Conservation (phyloP, 495 filamentous ascomycete genomes). For the Aspergillus sclerotioniger region DNA sequence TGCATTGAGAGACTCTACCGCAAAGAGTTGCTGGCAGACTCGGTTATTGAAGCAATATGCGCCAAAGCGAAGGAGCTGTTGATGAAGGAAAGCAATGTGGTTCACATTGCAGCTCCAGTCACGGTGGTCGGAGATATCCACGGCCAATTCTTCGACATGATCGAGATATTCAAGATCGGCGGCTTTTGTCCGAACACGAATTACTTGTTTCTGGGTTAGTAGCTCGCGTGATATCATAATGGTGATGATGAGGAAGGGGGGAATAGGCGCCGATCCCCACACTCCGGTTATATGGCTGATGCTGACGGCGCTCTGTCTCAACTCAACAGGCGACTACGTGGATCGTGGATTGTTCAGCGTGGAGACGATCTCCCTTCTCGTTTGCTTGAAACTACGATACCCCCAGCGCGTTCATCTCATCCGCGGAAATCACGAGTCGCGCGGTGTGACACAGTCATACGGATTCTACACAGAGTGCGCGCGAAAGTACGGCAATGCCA, state of each 20-base stretch:
- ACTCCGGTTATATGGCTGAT: neutral
- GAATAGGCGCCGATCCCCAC: neutral
- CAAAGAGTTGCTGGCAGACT: conserved; percentile 94
- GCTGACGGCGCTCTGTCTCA: neutral
- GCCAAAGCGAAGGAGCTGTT: conserved; percentile 97
- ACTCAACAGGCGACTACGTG: conserved; percentile 80
- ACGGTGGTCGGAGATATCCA: conserved; percentile 99
- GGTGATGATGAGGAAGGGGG: conserved; percentile 6
- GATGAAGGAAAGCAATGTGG: conserved; percentile 99
- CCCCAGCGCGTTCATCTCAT: conserved; percentile 90
- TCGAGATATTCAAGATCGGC: conserved; percentile 98
- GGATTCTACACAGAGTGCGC: conserved; percentile 98
- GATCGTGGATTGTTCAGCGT: conserved; percentile 96
- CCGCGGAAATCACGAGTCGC: conserved; percentile 94
- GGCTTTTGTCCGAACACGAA: conserved; percentile 96
- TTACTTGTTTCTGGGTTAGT: conserved; percentile 89
- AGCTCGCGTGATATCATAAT: neutral
- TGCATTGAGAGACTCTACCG: conserved; percentile 94
- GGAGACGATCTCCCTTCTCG: conserved; percentile 92
- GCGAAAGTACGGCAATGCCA: conserved; percentile 95
- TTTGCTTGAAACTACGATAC: conserved; percentile 92
- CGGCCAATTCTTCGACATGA: conserved; percentile 97
- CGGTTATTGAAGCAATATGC: conserved; percentile 98
- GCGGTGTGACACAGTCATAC: conserved; percentile 97
- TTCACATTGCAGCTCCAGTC: conserved; percentile 91